A percentile compares a stretch with the other conserved stretches of the same genome.
Evolutionary conservation across 2,329 filamentous ascomycete species (phyloP).

Genomic region (Colletotrichum chrysophilum): DNA sequence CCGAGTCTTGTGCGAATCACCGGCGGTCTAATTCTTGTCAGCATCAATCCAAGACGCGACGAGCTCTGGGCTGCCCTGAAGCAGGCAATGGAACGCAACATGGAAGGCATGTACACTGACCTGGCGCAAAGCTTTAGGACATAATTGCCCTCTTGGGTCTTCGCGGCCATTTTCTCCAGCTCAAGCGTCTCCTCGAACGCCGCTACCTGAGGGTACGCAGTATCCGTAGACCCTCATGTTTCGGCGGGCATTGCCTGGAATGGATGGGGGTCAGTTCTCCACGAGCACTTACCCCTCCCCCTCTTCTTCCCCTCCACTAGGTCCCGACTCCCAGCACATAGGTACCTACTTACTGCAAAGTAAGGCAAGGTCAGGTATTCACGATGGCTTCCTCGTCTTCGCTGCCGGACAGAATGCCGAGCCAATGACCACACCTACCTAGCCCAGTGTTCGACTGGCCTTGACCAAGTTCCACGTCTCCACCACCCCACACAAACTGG

Average conservation of each 20-base stretch:
- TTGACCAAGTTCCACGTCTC: background rate
- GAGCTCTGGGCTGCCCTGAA: background rate
- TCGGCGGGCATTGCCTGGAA: constrained; percentile 15
- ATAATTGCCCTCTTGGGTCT: constrained; percentile 11
- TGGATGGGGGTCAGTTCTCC: constrained; percentile 1
- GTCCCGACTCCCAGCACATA: background rate
- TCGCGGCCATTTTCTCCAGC: constrained; percentile 8
- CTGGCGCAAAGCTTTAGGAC: background rate
- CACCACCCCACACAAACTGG: background rate
- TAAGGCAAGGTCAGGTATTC: background rate
- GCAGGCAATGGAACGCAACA: background rate
- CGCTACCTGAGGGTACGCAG: background rate
- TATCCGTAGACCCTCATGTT: background rate
- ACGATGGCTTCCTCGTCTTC: background rate
- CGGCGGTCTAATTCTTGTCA: background rate
- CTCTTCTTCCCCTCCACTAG: background rate
- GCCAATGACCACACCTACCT: background rate
- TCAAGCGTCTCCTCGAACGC: background rate
- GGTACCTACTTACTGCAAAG: background rate
- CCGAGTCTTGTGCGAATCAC: background rate
- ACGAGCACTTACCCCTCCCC: background rate
- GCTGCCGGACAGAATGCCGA: constrained; percentile 16
- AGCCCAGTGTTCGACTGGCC: background rate
- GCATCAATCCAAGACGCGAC: background rate
- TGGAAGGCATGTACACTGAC: background rate